Evolutionary conservation across 805 yeast species (phyloP).

Genomic region (Nakazawaea sp.): DNA sequence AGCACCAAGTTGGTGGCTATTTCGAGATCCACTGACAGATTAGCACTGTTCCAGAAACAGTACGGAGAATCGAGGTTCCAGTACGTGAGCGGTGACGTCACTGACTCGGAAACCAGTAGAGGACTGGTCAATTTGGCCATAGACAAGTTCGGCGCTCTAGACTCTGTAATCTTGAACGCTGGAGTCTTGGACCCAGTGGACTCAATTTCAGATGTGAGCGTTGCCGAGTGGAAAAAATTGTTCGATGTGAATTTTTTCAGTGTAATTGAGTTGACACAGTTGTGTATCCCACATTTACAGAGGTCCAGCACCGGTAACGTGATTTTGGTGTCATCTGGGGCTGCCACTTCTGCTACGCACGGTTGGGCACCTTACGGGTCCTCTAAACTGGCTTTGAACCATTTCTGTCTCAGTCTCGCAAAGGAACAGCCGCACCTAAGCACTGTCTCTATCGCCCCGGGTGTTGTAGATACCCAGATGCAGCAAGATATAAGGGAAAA

Average conservation of each 20-base stretch:
- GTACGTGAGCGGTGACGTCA: constrained; percentile 54
- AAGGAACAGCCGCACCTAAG: constrained; percentile 57
- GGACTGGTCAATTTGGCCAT: constrained; percentile 39
- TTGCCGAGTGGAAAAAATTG: constrained; percentile 51
- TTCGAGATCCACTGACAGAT: constrained; percentile 54
- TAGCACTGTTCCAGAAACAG: constrained; percentile 33
- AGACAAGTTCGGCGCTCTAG: constrained; percentile 46
- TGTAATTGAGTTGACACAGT: constrained; percentile 50
- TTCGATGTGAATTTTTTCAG: constrained; percentile 79
- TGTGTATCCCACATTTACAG: constrained; percentile 51
- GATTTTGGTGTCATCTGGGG: constrained; percentile 87
- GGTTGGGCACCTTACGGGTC: constrained; percentile 94
- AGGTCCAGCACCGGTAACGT: constrained; percentile 50
- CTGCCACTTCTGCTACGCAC: constrained; percentile 53
- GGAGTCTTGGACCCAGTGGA: constrained; percentile 79
- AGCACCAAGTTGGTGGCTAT: constrained; percentile 53
- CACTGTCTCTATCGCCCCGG: constrained; percentile 81
- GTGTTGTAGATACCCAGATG: constrained; percentile 91
- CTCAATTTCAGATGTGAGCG: constrained; percentile 41
- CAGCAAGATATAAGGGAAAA: constrained; percentile 70
- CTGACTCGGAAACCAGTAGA: constrained; percentile 29
- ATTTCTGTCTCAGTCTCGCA: constrained; percentile 59
- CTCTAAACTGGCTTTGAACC: constrained; percentile 88
- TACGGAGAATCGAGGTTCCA: constrained; percentile 44
- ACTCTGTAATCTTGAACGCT: constrained; percentile 70